phyloP scores from a whole-genome alignment of 1,284 basidiomycete species.

The Naganishia sp. region DNA sequence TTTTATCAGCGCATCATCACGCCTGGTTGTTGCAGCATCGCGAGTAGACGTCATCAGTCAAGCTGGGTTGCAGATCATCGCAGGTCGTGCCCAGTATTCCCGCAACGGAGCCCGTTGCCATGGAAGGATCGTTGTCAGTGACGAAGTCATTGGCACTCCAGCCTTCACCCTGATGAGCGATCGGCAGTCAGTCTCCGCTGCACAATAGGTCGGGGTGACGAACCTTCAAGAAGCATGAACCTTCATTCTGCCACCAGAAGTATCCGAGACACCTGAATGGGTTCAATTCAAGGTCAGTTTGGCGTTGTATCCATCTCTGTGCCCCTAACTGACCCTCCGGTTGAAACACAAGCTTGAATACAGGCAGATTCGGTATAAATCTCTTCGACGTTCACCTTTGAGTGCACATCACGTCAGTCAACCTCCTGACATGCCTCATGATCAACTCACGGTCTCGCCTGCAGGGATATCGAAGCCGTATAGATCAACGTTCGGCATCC shows the following conservation, averaged over 20 bases:
- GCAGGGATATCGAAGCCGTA: constrained; percentile 2
- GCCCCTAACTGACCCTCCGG: neutral
- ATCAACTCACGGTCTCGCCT: neutral
- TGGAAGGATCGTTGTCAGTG: neutral
- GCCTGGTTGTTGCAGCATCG: constrained; percentile 8
- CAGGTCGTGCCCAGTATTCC: constrained; percentile 1
- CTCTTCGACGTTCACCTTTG: too few relatives aligned
- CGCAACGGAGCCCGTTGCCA: neutral
- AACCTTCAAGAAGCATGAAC: constrained; percentile 11
- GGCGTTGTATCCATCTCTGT: neutral
- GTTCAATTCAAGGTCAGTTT: neutral
- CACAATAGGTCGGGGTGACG: neutral
- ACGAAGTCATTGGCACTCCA: neutral
- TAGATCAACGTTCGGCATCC: neutral
- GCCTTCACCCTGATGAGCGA: neutral
- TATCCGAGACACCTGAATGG: neutral
- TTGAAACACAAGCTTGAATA: neutral
- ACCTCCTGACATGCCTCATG: too few relatives aligned
- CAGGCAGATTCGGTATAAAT: neutral
- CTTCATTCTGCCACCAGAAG: neutral
- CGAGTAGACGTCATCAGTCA: neutral
- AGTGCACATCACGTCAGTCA: too few relatives aligned
- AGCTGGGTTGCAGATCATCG: neutral
- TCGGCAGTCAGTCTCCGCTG: too few relatives aligned
- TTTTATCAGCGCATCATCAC: too few relatives aligned